Percentiles rank a stretch among this genome's conserved stretches.
Evolutionary conservation across 2,329 filamentous ascomycete genomes (phyloP).

Genomic region (Fusarium miscanthi): DNA sequence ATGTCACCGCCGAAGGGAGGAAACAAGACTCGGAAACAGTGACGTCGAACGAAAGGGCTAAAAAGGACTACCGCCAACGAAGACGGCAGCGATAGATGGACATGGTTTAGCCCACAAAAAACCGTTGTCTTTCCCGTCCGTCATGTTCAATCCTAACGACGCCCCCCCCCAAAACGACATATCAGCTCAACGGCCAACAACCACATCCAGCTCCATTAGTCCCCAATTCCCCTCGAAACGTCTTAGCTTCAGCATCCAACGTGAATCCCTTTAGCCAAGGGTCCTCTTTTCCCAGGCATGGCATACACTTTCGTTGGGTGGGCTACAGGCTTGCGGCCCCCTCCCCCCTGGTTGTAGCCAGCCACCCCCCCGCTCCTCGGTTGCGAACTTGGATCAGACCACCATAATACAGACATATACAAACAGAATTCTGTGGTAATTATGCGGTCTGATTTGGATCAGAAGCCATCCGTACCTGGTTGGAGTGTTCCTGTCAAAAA

Average conservation of each 20-base stretch:
- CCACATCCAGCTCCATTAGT: constrained; percentile 33
- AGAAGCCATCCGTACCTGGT: constrained; percentile 23
- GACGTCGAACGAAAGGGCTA: constrained; percentile 23
- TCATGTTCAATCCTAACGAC: constrained; percentile 31
- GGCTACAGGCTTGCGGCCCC: constrained; percentile 19
- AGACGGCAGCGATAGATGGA: constrained; percentile 14
- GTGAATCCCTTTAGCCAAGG: constrained; percentile 31
- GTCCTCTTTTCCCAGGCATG: constrained; percentile 33
- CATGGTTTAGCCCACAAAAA: constrained; percentile 40
- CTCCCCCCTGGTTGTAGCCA: constrained; percentile 39
- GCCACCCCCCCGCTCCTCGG: constrained; percentile 46
- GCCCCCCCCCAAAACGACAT: constrained; percentile 34
- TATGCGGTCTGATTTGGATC: constrained; percentile 17
- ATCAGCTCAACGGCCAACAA: constrained; percentile 39
- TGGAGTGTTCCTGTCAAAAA: constrained; percentile 14
- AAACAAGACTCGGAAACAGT: constrained; percentile 17
- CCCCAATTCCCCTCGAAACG: constrained; percentile 29
- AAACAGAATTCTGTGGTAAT: constrained; percentile 20
- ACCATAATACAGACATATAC: constrained; percentile 37
- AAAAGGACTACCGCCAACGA: constrained; percentile 2
- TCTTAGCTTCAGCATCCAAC: constrained; percentile 27
- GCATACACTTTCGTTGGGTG: constrained; percentile 36
- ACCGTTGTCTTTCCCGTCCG: constrained; percentile 33
- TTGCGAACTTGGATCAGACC: constrained; percentile 46
- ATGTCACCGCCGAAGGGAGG: constrained; percentile 9